Conservation (phyloP, 352 stramenopile species). For the Phytophthora boehmeriae region DNA sequence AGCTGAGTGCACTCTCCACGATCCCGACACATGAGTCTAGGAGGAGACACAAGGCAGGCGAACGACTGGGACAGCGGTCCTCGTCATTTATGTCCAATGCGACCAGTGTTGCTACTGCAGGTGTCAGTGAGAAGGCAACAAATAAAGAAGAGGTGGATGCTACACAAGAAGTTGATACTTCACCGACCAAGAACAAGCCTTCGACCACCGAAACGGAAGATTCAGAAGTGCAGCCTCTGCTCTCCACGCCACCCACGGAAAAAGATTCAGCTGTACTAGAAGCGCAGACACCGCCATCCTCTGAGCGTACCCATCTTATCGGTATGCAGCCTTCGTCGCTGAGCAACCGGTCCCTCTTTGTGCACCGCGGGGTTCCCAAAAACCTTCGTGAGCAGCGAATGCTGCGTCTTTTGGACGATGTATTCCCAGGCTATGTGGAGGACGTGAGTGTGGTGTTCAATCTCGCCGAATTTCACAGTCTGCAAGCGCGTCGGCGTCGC, state of each 20-base stretch:
- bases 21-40: constrained; percentile 46
- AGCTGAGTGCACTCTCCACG: constrained; percentile 65
- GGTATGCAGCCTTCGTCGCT: constrained; percentile 83
- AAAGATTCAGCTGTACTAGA: constrained; percentile 14
- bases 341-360: constrained; percentile 77
- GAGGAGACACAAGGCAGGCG: constrained; percentile 5
- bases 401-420: constrained; percentile 77
- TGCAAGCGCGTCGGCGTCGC: constrained; percentile 52
- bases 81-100: constrained; percentile 36
- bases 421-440: constrained; percentile 83
- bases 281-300: constrained; percentile 16
- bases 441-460: constrained; percentile 86
- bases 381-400: constrained; percentile 77
- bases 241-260: constrained; percentile 23
- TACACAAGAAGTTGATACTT: constrained; percentile 15
- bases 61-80: constrained; percentile 16
- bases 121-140: constrained; percentile 13
- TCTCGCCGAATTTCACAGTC: constrained; percentile 71
- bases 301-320: constrained; percentile 59
- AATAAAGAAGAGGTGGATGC: constrained; percentile 12
- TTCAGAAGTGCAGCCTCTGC: constrained; percentile 26
- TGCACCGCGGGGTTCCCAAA: constrained; percentile 79
- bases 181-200: constrained; percentile 7
- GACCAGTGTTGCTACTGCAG: constrained; percentile 25
- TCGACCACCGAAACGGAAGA: constrained; percentile 11